phyloP scores from a whole-genome alignment of 495 filamentous ascomycete genomes.

The Podospora australis region DNA sequence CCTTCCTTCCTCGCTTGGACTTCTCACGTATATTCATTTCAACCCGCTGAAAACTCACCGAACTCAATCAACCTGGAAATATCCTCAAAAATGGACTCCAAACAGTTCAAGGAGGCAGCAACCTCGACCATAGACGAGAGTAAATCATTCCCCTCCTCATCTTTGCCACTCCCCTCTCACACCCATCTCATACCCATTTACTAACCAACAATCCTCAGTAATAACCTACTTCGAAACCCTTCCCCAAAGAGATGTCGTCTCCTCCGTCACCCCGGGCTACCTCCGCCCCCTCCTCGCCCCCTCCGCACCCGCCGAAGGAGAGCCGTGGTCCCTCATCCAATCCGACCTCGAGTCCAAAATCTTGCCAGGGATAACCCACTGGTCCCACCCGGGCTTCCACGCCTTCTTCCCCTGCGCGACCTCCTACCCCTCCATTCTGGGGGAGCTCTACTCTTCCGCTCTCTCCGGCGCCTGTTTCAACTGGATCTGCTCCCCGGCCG shows the following conservation, averaged over 20 bases:
- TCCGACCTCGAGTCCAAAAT: slow-evolving; percentile 82
- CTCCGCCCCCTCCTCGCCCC: slow-evolving; percentile 70
- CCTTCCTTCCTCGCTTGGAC: no score
- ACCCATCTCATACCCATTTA: neutral
- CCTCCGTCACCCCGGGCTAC: slow-evolving; percentile 80
- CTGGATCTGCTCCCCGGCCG: slow-evolving; percentile 90
- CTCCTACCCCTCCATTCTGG: slow-evolving; percentile 81
- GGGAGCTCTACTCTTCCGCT: slow-evolving; percentile 85
- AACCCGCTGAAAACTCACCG: no score
- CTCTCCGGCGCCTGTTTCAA: slow-evolving; percentile 93
- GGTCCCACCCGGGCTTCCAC: slow-evolving; percentile 82
- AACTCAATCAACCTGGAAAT: no score
- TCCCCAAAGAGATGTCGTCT: slow-evolving; percentile 62
- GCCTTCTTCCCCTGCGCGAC: slow-evolving; percentile 87
- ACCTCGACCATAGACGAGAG: neutral
- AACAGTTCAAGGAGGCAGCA: no score
- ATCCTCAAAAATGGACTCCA: no score
- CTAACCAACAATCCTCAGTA: slow-evolving; percentile 46
- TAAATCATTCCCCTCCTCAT: neutral
- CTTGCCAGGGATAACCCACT: slow-evolving; percentile 91
- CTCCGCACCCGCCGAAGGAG: slow-evolving; percentile 64
- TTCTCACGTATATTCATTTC: no score
- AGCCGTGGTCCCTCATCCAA: slow-evolving; percentile 76
- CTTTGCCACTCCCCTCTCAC: neutral
- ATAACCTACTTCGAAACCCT: slow-evolving; percentile 76